Conservation (phyloP, 2,329 filamentous ascomycete species). For the Xylariaceae sp. region DNA sequence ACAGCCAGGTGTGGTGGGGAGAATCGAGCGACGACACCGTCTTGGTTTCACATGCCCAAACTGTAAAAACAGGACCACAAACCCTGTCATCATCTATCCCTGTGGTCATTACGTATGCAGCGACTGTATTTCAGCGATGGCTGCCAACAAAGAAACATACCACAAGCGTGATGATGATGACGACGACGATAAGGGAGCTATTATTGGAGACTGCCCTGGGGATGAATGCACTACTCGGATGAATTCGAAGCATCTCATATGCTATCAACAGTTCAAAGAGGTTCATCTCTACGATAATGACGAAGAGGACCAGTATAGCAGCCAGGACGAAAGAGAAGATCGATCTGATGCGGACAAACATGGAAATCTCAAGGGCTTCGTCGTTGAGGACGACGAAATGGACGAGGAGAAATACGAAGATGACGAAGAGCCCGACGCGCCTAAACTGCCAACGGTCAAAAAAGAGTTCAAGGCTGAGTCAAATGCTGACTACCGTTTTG, state of each 20-base stretch:
- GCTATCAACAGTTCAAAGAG: conserved; percentile 22
- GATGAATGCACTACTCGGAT: conserved; percentile 14
- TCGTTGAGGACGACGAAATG: conserved; percentile 17
- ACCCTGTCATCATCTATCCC: conserved; percentile 27
- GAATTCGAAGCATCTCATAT: conserved; percentile 22
- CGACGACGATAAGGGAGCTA: conserved; percentile 1
- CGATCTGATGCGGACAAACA: conserved; percentile 17
- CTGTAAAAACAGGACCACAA: conserved; percentile 18
- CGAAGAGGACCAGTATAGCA: not conserved
- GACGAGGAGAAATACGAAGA: not conserved
- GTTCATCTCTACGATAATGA: conserved; percentile 14
- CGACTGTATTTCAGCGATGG: conserved; percentile 24
- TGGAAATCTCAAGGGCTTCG: conserved; percentile 21
- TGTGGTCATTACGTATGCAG: conserved; percentile 30
- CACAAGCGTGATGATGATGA: conserved; percentile 4
- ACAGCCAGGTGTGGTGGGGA: conserved; percentile 12
- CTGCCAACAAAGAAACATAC: conserved; percentile 11
- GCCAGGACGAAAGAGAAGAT: conserved; percentile 10
- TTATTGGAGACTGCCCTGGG: conserved; percentile 11
- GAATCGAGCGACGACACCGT: conserved; percentile 12
- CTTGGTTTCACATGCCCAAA: conserved; percentile 22
- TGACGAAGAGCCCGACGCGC: conserved; percentile 13
- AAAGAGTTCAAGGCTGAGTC: too few species aligned
- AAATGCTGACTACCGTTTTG: too few species aligned
- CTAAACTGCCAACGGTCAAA: too few species aligned